These are phyloP conservation scores for Saturnispora zaruensis DNA, from an alignment of 805 yeast genomes.

Conservation along the genomic window DNA sequence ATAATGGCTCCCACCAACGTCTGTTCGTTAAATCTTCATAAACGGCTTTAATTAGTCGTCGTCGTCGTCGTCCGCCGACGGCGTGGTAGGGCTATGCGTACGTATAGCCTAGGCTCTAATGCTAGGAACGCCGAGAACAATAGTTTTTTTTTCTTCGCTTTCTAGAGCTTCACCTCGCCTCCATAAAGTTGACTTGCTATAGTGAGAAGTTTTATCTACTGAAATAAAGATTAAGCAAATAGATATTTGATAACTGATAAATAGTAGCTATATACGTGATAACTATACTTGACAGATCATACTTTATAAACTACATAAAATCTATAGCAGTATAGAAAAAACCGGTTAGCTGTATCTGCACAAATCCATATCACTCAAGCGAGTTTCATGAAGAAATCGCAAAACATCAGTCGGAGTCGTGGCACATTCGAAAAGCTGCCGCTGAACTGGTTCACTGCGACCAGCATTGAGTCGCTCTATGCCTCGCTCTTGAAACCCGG, in stretches of 20 bases:
- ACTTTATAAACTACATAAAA: no score
- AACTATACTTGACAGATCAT: no score
- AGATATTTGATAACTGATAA: background rate
- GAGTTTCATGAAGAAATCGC: background rate
- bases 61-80: no score
- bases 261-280: no score
- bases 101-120: background rate
- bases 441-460: background rate
- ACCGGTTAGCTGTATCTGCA: no score
- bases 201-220: background rate
- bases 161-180: background rate
- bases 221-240: no score
- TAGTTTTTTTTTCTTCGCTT: background rate
- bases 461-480: constrained; percentile 1
- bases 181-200: background rate
- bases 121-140: background rate
- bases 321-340: no score
- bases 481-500: background rate
- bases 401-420: background rate
- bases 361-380: no score
- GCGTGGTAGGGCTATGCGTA: background rate
- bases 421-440: background rate
- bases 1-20: no score
- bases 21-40: no score
- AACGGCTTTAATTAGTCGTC: no score